A percentile compares a stretch with the other conserved stretches of the same genome.
These are phyloP conservation scores for Heliamphora exappendiculata DNA, from an alignment of 148 eudicot species.

Conservation along the genomic window DNA sequence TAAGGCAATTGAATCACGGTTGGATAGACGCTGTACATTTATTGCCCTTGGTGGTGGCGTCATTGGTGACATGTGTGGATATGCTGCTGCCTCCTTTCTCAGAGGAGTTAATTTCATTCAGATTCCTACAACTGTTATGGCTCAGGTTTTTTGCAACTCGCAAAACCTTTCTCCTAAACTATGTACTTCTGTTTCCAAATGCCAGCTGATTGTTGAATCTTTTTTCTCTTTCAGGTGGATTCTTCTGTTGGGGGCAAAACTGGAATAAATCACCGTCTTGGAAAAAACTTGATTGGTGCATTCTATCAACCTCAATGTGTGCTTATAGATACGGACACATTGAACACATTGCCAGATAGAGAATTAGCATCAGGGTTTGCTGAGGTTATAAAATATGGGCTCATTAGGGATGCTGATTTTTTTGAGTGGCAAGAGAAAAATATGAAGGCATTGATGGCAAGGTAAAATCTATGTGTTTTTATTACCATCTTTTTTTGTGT, in stretches of 20 bases:
- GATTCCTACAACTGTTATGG: constrained; percentile 97
- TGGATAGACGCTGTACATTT: constrained; percentile 86
- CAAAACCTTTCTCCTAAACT: neutral
- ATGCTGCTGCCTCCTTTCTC: constrained; percentile 92
- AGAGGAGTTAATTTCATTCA: constrained; percentile 97
- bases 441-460: constrained; percentile 69
- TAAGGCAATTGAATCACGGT: constrained; percentile 88
- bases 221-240: constrained; percentile 56
- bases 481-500: neutral
- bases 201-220: neutral
- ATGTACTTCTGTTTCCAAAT: neutral
- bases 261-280: constrained; percentile 79
- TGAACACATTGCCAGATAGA: constrained; percentile 88
- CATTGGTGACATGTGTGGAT: constrained; percentile 98
- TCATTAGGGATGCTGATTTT: constrained; percentile 85
- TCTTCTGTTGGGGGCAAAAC: constrained; percentile 99
- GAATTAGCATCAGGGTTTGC: constrained; percentile 95
- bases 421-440: constrained; percentile 98
- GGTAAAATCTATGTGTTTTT: constrained; percentile 34
- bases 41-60: constrained; percentile 99
- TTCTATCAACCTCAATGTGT: constrained; percentile 99
- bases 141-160: constrained; percentile 52
- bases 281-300: constrained; percentile 94
- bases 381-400: constrained; percentile 91
- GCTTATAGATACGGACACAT: constrained; percentile 78